Evolutionary conservation across 345 rosid species (phyloP), one percentile per base, ranked within the genome.

Genomic region (Eucalyptus viminalis): DNA sequence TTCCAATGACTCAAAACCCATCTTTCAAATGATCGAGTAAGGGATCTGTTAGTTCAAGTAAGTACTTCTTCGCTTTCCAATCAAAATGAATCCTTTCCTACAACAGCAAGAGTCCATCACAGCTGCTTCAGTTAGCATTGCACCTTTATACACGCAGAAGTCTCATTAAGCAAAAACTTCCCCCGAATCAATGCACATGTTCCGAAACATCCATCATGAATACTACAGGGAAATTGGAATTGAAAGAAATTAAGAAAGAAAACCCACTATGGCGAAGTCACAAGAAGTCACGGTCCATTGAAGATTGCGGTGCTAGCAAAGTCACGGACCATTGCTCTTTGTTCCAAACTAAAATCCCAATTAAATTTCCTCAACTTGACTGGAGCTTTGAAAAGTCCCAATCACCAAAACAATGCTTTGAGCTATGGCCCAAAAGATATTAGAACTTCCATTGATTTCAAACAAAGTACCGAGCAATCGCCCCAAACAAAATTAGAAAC

Each of bases 1-100:
- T 88, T 50, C 92, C 93, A 95, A 90, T 6, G 94, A 95, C 91
- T 90, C 90, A 95, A 94, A 93, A 22, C 91, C 97, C 99, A 97
- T 97, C 1, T 80, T 86, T 87, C 51, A 44, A 90, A 31, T 90
- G 44, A 86, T 89, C 89, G 10, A 88, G 22, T 89, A 31, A 67
- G 80, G 43, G 1, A 31, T 15, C 22, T 21, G 80, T 67, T 31
- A 31, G 80, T 67, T 67, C 12, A 1, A 56, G 27, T 56, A 2
- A 22, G 25, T 56, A 19, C 2, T 21, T 56, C 1, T 56, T 22
- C 24, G 27, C 60, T 19, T 22, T 21, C 60, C 60, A 56, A 22
- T 22, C 60, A 56, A 56, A 22, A 22, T 56, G 60, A 56, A 56
- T 21, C 25, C 60, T 5, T 56, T 22, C 25, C 60, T 56, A 56